phyloP scores from a whole-genome alignment of 2,329 filamentous ascomycete species.

The Salinomyces thailandicus region DNA sequence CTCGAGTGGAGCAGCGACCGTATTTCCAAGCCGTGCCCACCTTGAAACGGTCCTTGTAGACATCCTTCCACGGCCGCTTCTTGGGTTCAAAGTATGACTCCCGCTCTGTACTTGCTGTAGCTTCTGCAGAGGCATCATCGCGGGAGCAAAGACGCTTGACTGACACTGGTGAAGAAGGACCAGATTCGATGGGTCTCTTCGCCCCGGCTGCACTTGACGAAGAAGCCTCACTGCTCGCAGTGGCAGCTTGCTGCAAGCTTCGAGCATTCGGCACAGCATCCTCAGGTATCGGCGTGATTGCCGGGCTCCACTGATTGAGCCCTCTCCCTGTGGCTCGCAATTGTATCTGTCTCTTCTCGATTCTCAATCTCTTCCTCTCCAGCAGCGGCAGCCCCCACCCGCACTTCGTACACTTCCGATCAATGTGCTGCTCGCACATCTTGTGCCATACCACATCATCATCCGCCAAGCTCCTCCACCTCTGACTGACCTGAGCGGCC shows the following conservation, averaged over 20 bases:
- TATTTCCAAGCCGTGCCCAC: slow-evolving; percentile 98
- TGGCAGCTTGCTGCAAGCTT: too few relatives aligned
- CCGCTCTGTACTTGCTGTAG: neutral
- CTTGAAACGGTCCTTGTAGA: slow-evolving; percentile 90
- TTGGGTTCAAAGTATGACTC: slow-evolving; percentile 42
- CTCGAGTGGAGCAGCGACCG: slow-evolving; percentile 72
- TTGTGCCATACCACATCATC: slow-evolving; percentile 96
- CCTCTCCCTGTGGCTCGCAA: slow-evolving; percentile 52
- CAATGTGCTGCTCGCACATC: slow-evolving; percentile 97
- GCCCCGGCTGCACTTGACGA: slow-evolving; percentile 7
- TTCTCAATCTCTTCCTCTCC: slow-evolving; percentile 76
- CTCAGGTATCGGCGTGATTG: slow-evolving; percentile 40
- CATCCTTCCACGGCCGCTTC: slow-evolving; percentile 80
- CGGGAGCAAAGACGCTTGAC: slow-evolving; percentile 18
- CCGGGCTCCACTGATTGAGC: slow-evolving; percentile 43
- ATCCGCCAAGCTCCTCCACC: slow-evolving; percentile 84
- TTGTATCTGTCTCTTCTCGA: slow-evolving; percentile 77
- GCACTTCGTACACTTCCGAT: slow-evolving; percentile 86
- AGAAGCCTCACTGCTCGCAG: neutral
- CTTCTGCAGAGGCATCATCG: slow-evolving; percentile 7
- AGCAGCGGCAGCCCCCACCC: slow-evolving; percentile 88
- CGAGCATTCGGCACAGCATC: slow-evolving; percentile 1
- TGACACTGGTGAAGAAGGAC: slow-evolving; percentile 14
- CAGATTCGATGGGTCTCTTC: slow-evolving; percentile 14
- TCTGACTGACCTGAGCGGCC: slow-evolving; percentile 81